phyloP scores from a whole-genome alignment of 495 filamentous ascomycete genomes.

The Aspergillus indologenus region DNA sequence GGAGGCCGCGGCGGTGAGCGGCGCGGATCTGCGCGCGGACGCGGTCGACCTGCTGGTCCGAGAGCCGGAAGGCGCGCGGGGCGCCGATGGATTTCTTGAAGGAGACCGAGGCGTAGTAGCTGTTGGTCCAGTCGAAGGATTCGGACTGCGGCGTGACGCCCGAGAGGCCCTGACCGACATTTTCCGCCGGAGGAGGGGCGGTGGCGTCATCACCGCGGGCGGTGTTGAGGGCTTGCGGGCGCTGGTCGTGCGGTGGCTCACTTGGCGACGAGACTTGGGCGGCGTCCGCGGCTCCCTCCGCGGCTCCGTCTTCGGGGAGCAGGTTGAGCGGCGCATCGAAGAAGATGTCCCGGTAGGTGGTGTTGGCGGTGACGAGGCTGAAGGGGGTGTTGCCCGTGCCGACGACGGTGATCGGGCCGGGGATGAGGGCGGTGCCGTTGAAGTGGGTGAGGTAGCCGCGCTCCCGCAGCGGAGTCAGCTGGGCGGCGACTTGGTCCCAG shows the following conservation, averaged over 20 bases:
- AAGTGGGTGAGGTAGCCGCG: constrained; percentile 60
- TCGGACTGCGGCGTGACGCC: constrained; percentile 30
- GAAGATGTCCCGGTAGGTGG: constrained; percentile 56
- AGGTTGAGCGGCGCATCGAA: constrained; percentile 58
- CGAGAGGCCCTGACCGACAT: constrained; percentile 37
- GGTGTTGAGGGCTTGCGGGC: background rate
- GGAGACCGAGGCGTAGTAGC: constrained; percentile 46
- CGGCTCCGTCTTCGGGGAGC: constrained; percentile 32
- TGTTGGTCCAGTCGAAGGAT: constrained; percentile 47
- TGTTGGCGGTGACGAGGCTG: constrained; percentile 48
- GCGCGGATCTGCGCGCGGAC: constrained; percentile 64
- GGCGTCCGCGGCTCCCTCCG: background rate
- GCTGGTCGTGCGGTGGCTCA: background rate
- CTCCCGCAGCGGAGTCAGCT: constrained; percentile 64
- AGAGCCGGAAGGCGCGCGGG: constrained; percentile 41
- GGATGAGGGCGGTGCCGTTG: constrained; percentile 43
- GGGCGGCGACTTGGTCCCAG: constrained; percentile 52
- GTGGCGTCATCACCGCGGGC: too few relatives aligned
- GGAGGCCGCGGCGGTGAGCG: constrained; percentile 67
- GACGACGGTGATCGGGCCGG: constrained; percentile 69
- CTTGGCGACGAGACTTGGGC: constrained; percentile 11
- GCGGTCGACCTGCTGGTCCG: constrained; percentile 52
- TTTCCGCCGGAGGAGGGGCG: constrained; percentile 5
- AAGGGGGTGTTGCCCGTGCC: constrained; percentile 80
- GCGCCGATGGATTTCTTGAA: constrained; percentile 38